These are phyloP conservation scores for Colletotrichum somersetense DNA, from an alignment of 2,329 filamentous ascomycete species.

Conservation along the genomic window DNA sequence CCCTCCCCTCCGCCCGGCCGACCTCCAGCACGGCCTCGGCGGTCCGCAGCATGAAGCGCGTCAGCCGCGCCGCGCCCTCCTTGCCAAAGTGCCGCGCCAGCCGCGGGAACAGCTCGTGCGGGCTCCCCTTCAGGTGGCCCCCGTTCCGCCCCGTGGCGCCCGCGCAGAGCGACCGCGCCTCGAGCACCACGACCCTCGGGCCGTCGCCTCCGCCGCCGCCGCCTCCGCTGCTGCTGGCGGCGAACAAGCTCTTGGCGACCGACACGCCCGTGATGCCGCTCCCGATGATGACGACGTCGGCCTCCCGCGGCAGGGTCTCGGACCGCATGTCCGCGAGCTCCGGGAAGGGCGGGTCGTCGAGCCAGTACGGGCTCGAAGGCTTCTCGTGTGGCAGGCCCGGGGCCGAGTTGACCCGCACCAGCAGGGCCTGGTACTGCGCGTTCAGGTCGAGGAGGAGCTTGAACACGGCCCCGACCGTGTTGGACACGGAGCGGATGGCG, in stretches of 20 bases:
- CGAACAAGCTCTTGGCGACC: slow-evolving; percentile 50
- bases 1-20: slow-evolving; percentile 50
- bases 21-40: slow-evolving; percentile 55
- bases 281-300: slow-evolving; percentile 66
- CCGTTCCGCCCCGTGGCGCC: slow-evolving; percentile 68
- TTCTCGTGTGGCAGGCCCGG: slow-evolving; percentile 58
- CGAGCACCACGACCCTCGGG: slow-evolving; percentile 59
- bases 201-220: slow-evolving; percentile 15
- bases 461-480: slow-evolving; percentile 45
- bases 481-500: slow-evolving; percentile 43
- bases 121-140: slow-evolving; percentile 62
- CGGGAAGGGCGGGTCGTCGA: slow-evolving; percentile 57
- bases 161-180: slow-evolving; percentile 62
- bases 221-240: slow-evolving; percentile 26
- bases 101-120: slow-evolving; percentile 56
- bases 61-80: slow-evolving; percentile 55
- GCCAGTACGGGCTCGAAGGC: slow-evolving; percentile 62
- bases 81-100: slow-evolving; percentile 50
- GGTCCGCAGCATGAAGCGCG: slow-evolving; percentile 60
- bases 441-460: slow-evolving; percentile 48
- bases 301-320: slow-evolving; percentile 51
- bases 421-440: slow-evolving; percentile 46
- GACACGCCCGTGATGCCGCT: slow-evolving; percentile 66
- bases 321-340: slow-evolving; percentile 54
- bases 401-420: slow-evolving; percentile 48